phyloP scores from a whole-genome alignment of 139 green algal species.

The Coelastrella sp. region DNA sequence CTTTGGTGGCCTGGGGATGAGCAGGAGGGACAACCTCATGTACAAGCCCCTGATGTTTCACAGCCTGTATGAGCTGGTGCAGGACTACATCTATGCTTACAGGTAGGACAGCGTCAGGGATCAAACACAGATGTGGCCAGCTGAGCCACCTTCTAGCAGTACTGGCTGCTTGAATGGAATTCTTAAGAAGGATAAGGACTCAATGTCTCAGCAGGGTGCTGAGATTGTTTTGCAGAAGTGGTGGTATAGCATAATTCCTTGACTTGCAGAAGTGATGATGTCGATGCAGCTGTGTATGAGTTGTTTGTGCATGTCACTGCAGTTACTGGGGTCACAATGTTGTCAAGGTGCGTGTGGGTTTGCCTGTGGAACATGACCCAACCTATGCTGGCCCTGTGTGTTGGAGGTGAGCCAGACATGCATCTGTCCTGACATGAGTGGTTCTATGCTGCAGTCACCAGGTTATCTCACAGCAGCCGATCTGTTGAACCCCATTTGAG shows the following conservation, averaged over 20 bases:
- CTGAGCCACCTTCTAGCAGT: too few species aligned
- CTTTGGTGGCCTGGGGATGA: conserved; percentile 75
- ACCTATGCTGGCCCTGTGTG: conserved; percentile 57
- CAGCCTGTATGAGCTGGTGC: conserved; percentile 66
- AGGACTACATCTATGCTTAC: conserved; percentile 65
- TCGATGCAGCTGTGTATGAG: too few species aligned
- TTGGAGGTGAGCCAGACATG: conserved; percentile 53
- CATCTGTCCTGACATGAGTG: too few species aligned
- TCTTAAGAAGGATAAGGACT: too few species aligned
- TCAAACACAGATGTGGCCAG: background rate
- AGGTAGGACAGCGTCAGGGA: conserved; percentile 56
- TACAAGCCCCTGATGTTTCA: conserved; percentile 63
- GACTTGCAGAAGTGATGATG: too few species aligned
- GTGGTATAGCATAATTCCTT: too few species aligned
- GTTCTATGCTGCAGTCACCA: too few species aligned
- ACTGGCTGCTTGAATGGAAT: too few species aligned
- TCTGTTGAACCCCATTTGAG: too few species aligned
- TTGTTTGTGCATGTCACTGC: conserved; percentile 10
- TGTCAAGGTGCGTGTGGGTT: conserved; percentile 60
- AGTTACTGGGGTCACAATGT: conserved; percentile 25
- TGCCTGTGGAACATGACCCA: conserved; percentile 68
- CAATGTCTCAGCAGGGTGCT: too few species aligned
- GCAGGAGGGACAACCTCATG: conserved; percentile 65
- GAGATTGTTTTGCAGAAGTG: too few species aligned
- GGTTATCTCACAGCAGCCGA: too few species aligned